Base-by-base conservation (phyloP, 345 rosid species). In the Zanthoxylum bungeanum region DNA sequence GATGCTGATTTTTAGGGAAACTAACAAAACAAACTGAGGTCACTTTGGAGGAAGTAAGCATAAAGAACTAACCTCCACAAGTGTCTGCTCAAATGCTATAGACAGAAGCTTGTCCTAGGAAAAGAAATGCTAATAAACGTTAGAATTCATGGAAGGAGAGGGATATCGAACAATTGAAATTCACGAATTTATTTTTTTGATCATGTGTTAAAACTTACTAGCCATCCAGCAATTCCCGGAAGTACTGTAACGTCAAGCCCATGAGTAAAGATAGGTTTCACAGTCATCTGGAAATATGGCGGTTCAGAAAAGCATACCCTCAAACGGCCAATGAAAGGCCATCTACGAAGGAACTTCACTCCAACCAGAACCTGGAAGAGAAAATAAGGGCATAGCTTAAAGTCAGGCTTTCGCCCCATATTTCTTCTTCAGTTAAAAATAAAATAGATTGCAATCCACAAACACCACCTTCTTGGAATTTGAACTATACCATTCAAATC, bases 201-300 rank as follows among this genome's bases (percentile, higher is more conserved):
- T 34, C 40, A 28, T 28, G 27, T 51, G 59, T 19, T 19, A 9
- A 69, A 17, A 88, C 93, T 85, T 82, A 95, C 99, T n/a, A 95
- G 91, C 99, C 98, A 95, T 73, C 97, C 99, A 63, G 97, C 97
- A 66, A 95, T 86, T 46, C 97, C 97, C 50, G 99, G 99, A 83
- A 95, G 82, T 60, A 79, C 97, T 34, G 98, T 75, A 51, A 92
- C 96, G 80, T 95, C 93, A 67, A 95, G 73, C 64, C 99, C 98
- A 66, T 81, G 93, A 30, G 87, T 76, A 68, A 76, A 80, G 62
- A 95, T 37, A 46, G 99, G 98, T 78, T 91, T 95, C 55, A 89
- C 97, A 31, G 89, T 88, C 96, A 92, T 88, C 77, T 95, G 97
- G 76, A 92, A 93, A 76, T 91, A 91, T 28, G 99, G 99, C 40